Evolutionary conservation across 495 filamentous ascomycete genomes (phyloP), one percentile per base, ranked within the genome.

Genomic region (Bacidia rubella): DNA sequence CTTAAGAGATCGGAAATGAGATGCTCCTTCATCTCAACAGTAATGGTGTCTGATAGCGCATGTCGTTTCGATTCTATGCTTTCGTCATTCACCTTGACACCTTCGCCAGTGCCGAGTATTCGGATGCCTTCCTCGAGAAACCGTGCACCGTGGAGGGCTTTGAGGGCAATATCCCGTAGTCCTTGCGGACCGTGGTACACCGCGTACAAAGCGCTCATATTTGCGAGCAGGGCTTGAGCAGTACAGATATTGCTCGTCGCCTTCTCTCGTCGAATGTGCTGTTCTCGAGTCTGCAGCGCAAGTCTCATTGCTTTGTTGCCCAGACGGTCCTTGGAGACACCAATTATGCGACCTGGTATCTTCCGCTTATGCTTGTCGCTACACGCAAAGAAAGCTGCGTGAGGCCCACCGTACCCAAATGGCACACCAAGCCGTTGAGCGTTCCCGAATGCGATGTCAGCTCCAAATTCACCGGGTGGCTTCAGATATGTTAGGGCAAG

Each of bases 231-330:
- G 9, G 92, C 92, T 65, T 98, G 92, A 5, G 92, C 92, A 20
- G 92, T 98, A 68, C 92, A 98, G 54, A 98, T 94, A 66, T 98
- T 98, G 73, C 89, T 95, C 4, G 92, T 98, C 1, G 92, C 92
- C 76, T 98, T 98, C 67, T 98, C 92, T 61, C 92, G 78, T 59
- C 92, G 77, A 65, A 98, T 98, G 63, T 98, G 92, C 67, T 98
- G 92, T 69, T 98, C 92, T 62, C 92, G 73, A 11, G 92, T 98
- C 69, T 98, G 92, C 42, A 98, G 69, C 21, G 92, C 86, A 62
- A 98, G 70, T 62, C 92, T 73, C 57, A 92, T 81, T n/a, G 92
- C 92, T 12, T 75, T 79, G 56, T 86, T 78, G 7, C 92, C 92
- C 7, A 90, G 70, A 51, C 92, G 75, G 62, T 98, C 92, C 67